A percentile compares a stretch with the other conserved stretches of the same genome.
phyloP scores from a whole-genome alignment of 2,329 filamentous ascomycete species.

The Acephala macrosclerotiorum region DNA sequence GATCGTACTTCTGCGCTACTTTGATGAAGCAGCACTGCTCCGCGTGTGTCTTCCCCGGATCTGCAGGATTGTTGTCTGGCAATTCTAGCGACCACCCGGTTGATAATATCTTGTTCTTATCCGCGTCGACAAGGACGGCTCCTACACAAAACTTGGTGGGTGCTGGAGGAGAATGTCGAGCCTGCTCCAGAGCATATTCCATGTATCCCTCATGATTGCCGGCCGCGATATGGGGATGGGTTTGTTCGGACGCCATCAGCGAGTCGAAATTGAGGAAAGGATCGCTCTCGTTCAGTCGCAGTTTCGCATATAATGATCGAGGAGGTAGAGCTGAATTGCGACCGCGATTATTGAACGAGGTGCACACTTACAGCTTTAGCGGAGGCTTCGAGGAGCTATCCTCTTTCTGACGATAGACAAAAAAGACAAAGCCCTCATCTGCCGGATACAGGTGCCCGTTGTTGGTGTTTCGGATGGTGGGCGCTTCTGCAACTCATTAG shows the following conservation, averaged over 20 bases:
- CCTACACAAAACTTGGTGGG: slow-evolving; percentile 93
- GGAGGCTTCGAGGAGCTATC: not conserved
- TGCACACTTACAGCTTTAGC: slow-evolving; percentile 4
- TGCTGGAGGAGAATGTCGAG: slow-evolving; percentile 79
- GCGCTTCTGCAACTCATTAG: too few relatives aligned
- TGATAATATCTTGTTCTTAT: slow-evolving; percentile 66
- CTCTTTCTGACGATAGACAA: not conserved
- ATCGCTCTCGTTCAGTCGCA: slow-evolving; percentile 9
- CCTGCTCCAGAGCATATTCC: slow-evolving; percentile 73
- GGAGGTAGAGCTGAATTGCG: slow-evolving; percentile 13
- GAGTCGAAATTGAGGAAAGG: slow-evolving; percentile 14
- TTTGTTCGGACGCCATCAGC: slow-evolving; percentile 29
- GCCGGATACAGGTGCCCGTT: too few relatives aligned
- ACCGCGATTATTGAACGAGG: slow-evolving; percentile 5
- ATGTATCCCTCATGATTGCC: slow-evolving; percentile 56
- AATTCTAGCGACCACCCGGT: slow-evolving; percentile 90
- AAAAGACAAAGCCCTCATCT: too few relatives aligned
- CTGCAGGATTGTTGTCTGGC: slow-evolving; percentile 44
- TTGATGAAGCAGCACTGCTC: slow-evolving; percentile 90
- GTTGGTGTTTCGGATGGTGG: not conserved
- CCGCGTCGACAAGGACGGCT: slow-evolving; percentile 74
- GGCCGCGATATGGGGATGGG: slow-evolving; percentile 31
- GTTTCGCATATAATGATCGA: slow-evolving; percentile 15
- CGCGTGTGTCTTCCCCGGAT: slow-evolving; percentile 84
- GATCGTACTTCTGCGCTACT: slow-evolving; percentile 55